Conservation (phyloP, 2,329 filamentous ascomycete species). For the Fusarium bulbicola region DNA sequence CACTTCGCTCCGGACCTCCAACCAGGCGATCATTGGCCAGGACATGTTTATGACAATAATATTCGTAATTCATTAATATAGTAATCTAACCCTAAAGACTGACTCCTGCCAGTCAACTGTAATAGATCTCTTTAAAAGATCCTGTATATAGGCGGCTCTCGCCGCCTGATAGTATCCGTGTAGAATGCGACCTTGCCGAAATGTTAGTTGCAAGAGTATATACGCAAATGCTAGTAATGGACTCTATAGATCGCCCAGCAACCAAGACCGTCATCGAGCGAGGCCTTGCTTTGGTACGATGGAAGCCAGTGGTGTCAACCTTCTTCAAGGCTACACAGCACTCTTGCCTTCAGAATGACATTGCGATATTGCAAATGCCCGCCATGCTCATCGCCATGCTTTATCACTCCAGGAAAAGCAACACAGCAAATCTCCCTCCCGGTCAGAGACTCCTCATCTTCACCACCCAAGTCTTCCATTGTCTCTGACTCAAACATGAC, state of each 20-base stretch:
- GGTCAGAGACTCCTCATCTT: slow-evolving; percentile 64
- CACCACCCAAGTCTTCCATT: slow-evolving; percentile 74
- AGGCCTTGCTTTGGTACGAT: neutral
- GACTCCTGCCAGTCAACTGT: neutral
- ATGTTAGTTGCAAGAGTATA: neutral
- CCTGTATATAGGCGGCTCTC: neutral
- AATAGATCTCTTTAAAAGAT: neutral
- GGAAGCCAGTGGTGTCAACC: neutral
- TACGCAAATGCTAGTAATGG: neutral
- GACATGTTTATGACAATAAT: neutral
- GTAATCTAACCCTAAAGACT: neutral
- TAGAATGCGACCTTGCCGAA: neutral
- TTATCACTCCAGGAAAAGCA: slow-evolving; percentile 71
- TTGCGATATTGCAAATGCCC: slow-evolving; percentile 68
- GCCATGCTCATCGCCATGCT: slow-evolving; percentile 72
- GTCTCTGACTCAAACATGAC: slow-evolving; percentile 64
- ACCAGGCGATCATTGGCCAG: neutral
- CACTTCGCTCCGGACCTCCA: neutral
- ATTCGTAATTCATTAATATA: slow-evolving; percentile 18
- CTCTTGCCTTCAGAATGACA: slow-evolving; percentile 72
- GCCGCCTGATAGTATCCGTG: neutral
- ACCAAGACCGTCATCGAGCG: neutral
- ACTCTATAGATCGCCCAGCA: neutral
- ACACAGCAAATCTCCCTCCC: slow-evolving; percentile 67
- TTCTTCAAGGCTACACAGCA: slow-evolving; percentile 64